phyloP scores from a whole-genome alignment of 164 flowering plant species.

The Platanus orientalis region DNA sequence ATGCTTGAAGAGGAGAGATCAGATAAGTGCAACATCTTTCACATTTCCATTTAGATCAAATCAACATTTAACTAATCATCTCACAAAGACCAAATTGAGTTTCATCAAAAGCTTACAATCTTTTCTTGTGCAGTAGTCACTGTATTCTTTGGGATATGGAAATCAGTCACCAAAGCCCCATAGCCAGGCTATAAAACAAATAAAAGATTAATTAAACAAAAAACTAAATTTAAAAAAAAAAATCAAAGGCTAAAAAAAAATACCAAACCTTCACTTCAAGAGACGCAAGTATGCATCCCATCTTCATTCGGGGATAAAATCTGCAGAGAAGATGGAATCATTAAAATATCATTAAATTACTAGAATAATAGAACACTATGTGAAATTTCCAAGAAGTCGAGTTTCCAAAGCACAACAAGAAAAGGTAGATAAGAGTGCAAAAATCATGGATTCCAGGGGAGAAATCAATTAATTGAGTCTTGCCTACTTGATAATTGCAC shows the following conservation, averaged over 20 bases:
- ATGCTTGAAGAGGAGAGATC: too few species aligned
- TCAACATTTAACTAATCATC: background rate
- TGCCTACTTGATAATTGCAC: too few species aligned
- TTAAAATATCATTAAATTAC: background rate
- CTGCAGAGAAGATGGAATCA: constrained; percentile 27
- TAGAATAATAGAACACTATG: background rate
- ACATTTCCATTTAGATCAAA: too few species aligned
- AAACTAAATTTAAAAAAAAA: background rate
- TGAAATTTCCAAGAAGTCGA: background rate
- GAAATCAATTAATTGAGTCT: too few species aligned
- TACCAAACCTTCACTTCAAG: constrained; percentile 60
- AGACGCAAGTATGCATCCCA: constrained; percentile 53
- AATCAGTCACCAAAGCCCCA: constrained; percentile 44
- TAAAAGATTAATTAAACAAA: background rate
- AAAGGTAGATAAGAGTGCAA: too few species aligned
- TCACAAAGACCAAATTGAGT: background rate
- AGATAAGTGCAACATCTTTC: too few species aligned
- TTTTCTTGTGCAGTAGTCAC: constrained; percentile 33
- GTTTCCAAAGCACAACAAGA: too few species aligned
- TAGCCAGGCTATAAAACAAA: constrained; percentile 54
- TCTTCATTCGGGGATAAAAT: constrained; percentile 59
- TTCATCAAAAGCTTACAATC: constrained; percentile 43
- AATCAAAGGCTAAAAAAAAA: background rate
- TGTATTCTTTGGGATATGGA: constrained; percentile 43
- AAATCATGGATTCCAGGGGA: too few species aligned